A percentile compares a stretch with the other conserved stretches of the same genome.
These are phyloP conservation scores for Flaveria bidentis DNA, from an alignment of 129 eudicot species.

Conservation along the genomic window DNA sequence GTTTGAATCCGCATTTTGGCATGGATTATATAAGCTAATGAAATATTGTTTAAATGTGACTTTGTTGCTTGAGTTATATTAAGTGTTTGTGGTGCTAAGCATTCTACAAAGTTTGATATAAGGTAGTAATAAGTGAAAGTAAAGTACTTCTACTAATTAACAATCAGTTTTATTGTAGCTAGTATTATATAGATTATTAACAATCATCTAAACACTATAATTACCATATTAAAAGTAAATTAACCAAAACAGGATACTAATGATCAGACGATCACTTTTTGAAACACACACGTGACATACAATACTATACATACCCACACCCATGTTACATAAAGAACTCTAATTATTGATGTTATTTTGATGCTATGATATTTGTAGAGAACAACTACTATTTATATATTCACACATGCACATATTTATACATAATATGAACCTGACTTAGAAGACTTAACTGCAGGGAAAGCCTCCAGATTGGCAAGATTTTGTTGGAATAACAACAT, in stretches of 20 bases:
- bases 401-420: neutral
- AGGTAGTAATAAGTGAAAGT: neutral
- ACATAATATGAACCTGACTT: neutral
- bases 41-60: neutral
- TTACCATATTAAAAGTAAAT: neutral
- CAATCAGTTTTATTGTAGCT: neutral
- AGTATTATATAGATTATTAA: neutral
- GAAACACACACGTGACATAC: neutral
- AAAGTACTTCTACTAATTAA: neutral
- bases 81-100: neutral
- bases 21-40: neutral
- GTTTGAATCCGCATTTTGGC: neutral
- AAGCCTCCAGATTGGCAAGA: slow-evolving; percentile 98
- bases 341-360: neutral
- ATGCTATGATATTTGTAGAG: neutral
- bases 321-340: neutral
- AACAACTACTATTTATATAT: neutral
- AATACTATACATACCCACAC: neutral
- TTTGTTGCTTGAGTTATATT: neutral
- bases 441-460: slow-evolving; percentile 48
- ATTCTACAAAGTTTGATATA: slow-evolving; percentile 1
- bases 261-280: neutral
- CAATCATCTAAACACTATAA: neutral
- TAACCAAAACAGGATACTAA: slow-evolving; percentile 1
- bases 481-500: slow-evolving; percentile 65